Base-by-base conservation (phyloP, 805 yeast genomes). In the Yarrowia osloensis region DNA sequence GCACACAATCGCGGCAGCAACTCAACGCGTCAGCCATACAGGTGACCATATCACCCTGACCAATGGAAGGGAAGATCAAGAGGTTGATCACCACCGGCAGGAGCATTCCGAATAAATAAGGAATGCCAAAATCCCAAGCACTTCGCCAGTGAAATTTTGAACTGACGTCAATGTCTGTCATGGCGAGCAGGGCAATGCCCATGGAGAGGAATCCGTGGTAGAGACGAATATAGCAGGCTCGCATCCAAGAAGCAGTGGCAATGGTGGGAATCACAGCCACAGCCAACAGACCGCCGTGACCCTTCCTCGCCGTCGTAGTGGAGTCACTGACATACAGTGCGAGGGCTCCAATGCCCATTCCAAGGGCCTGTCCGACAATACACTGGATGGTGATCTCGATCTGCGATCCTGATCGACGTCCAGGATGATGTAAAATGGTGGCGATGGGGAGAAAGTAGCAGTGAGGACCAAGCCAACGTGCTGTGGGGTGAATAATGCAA, bases 271-370 rank as follows among this genome's bases (percentile, higher is more conserved):
- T 70, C 24, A 82, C 68, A 47, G 84, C 81, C 0, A 78, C 74
- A 19, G 82, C 82, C 13, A 82, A 70, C 4, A 83, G 75, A 24
- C 84, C 85, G 44, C 85, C 85, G 69, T 78, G 82, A 40, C 81
- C 81, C 11, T 74, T 70, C 22, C 79, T 74, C 0, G 82, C 76
- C 1, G 81, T 79, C n/a, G 72, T 72, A 1, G 82, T 80, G 0
- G 80, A 76, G 0, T 77, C 75, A 4, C 85, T 77, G 0, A 83
- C 72, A 65, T 74, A 81, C 71, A 82, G 72, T 0, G 84, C 80
- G 28, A 82, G 67, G 0, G 82, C 72, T 1, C 82, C 76, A 82
- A 84, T 81, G 0, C 81, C 85, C 46, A 81, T 68, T 2, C 82
- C 85, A 4, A 81, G 65, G 0, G 77, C 75, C 0, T 76, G 73